Evolutionary conservation across 768 basidiomycete species (phyloP), one percentile per base, ranked within the genome.

Genomic region (Leucosporidium scottii): DNA sequence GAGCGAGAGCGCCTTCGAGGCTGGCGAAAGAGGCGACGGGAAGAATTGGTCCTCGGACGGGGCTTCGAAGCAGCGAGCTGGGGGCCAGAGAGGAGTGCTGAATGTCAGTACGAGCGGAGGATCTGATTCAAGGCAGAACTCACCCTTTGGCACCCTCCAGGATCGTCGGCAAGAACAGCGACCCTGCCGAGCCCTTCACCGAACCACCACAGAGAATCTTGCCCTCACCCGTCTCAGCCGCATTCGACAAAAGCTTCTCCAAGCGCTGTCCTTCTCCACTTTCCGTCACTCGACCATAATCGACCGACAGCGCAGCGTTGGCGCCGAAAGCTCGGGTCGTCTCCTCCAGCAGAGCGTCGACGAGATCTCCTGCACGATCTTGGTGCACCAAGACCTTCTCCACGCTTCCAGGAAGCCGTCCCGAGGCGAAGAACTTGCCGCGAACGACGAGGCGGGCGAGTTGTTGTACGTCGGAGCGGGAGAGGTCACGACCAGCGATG

Each of bases 161-260:
- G 30, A 56, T 17, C 1, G 62, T 56, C 20, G 62, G 62, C 36
- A 47, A 47, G 44, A 48, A 30, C 6, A 47, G 34, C 34, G 34
- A 36, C 34, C 6, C 12, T 12, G 34, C 55, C 12, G 15, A 7
- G 1, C 20, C 53, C 10, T 6, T 23, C 36, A 9, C 27, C 30
- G 28, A 44, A 8, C 70, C 58, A 21, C 64, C 59, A n/a, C 47
- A 20, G 6, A 69, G n/a, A 36, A 73, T 49, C 49, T 48, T 15
- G 3, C 61, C 60, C 17, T 20, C 58, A 17, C 69, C 65, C n/a
- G 50, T 10, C 36, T 64, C 53, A n/a, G 54, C 30, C 48, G 64
- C 62, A 15, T n/a, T 12, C 21, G n/a, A 8, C 0, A 57, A 2
- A 0, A n/a, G 2, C 6, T n/a, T 4, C 8, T 7, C 17, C 27